Conservation (phyloP, 345 rosid genomes). For the Mallotus nudiflorus region DNA sequence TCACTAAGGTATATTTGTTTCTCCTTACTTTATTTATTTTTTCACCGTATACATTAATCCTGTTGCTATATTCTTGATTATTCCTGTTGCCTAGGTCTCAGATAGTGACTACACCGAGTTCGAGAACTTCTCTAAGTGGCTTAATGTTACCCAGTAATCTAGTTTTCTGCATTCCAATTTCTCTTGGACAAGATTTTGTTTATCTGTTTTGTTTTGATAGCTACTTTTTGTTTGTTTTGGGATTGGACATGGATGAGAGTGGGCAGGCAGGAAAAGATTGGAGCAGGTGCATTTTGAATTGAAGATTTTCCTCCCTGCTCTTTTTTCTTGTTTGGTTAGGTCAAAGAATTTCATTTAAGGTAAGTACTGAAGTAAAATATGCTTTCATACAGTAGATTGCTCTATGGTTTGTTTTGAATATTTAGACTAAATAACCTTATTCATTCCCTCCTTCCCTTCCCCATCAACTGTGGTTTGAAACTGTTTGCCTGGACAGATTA, state of each 20-base stretch:
- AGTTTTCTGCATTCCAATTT: not conserved
- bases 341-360: not conserved
- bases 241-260: slow-evolving; percentile 3
- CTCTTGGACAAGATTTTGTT: slow-evolving; percentile 6
- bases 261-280: not conserved
- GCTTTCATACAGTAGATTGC: not conserved
- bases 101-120: slow-evolving; percentile 91
- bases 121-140: slow-evolving; percentile 86
- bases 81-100: slow-evolving; percentile 89
- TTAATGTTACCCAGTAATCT: slow-evolving; percentile 65
- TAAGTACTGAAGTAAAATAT: not conserved
- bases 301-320: not conserved
- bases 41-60: no score
- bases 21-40: not conserved
- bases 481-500: no score
- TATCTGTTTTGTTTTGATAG: not conserved
- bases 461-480: no score
- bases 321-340: not conserved
- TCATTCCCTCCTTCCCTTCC: no score
- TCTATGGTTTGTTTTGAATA: no score
- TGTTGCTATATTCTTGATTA: no score
- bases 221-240: not conserved
- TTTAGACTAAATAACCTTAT: no score
- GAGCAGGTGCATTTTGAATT: not conserved
- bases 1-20: slow-evolving; percentile 57